Conservation (phyloP, 2,329 filamentous ascomycete species). For the Aspergillus pseudoviridinutans region DNA sequence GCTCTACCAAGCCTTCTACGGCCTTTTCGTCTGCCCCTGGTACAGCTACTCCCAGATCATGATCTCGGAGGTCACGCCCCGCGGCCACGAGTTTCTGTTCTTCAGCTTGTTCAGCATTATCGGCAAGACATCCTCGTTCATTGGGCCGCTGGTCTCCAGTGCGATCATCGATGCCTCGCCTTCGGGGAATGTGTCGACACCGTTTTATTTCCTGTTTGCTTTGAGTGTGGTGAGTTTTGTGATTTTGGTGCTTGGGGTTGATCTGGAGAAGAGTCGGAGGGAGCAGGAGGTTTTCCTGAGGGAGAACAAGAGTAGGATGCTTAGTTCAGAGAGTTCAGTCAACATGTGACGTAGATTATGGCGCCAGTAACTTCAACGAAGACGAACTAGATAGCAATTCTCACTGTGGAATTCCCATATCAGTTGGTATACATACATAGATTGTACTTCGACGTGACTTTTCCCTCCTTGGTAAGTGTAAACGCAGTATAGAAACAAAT, state of each 20-base stretch:
- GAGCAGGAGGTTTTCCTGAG: slow-evolving; percentile 57
- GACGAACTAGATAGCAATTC: neutral
- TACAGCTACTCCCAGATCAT: slow-evolving; percentile 69
- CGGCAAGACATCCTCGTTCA: slow-evolving; percentile 65
- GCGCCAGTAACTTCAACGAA: neutral
- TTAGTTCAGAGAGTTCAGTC: neutral
- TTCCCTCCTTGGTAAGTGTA: neutral
- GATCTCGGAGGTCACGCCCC: slow-evolving; percentile 65
- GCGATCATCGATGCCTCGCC: slow-evolving; percentile 64
- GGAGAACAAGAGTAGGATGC: slow-evolving; percentile 17
- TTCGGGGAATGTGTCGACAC: slow-evolving; percentile 53
- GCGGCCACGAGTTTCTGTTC: slow-evolving; percentile 67
- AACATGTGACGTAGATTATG: neutral
- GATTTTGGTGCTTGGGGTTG: slow-evolving; percentile 53
- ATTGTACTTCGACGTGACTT: neutral
- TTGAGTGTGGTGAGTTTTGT: slow-evolving; percentile 54
- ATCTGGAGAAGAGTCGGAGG: slow-evolving; percentile 56
- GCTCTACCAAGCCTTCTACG: slow-evolving; percentile 55
- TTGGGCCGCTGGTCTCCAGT: slow-evolving; percentile 64
- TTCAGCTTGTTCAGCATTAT: slow-evolving; percentile 67
- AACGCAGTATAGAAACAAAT: slow-evolving; percentile 6
- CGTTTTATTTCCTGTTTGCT: slow-evolving; percentile 64
- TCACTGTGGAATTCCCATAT: neutral
- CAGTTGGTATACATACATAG: neutral
- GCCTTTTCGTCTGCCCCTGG: slow-evolving; percentile 65